These are phyloP conservation scores for Termitomyces sp. DNA, from an alignment of 1,284 basidiomycete genomes.

Conservation along the genomic window DNA sequence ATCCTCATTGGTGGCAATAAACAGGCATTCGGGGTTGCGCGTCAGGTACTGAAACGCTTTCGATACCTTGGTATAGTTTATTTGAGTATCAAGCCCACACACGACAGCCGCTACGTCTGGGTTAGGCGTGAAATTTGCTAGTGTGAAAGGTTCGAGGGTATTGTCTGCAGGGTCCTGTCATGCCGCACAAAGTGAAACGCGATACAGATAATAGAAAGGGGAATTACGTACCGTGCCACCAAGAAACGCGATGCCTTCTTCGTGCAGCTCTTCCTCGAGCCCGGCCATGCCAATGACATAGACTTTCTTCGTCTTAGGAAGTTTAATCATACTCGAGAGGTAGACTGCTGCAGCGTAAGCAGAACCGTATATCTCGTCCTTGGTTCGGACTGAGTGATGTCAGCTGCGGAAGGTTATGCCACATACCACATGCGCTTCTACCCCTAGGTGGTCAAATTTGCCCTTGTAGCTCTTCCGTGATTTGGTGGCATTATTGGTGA, in stretches of 20 bases:
- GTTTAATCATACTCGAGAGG: conserved; percentile 82
- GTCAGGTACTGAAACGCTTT: conserved; percentile 92
- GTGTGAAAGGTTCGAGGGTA: conserved; percentile 66
- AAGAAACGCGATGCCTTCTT: conserved; percentile 74
- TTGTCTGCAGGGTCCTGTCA: conserved; percentile 78
- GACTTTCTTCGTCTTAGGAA: conserved; percentile 90
- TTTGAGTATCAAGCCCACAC: conserved; percentile 75
- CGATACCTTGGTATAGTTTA: conserved; percentile 91
- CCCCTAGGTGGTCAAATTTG: conserved; percentile 88
- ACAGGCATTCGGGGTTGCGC: conserved; percentile 74
- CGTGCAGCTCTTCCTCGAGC: conserved; percentile 86
- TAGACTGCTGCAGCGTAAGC: conserved; percentile 94
- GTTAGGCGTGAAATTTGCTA: conserved; percentile 71
- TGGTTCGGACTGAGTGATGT: conserved; percentile 8
- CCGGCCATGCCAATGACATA: conserved; percentile 94
- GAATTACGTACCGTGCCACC: conserved; percentile 77
- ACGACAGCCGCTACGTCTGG: conserved; percentile 84
- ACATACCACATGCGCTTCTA: conserved; percentile 80
- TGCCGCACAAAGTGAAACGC: not conserved
- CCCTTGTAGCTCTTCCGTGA: conserved; percentile 82
- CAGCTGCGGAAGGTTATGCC: conserved; percentile 9
- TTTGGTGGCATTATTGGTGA: conserved; percentile 98
- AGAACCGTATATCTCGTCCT: conserved; percentile 96
- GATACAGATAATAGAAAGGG: conserved; percentile 1
- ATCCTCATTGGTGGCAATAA: conserved; percentile 93